Conservation (phyloP, 345 rosid genomes). For the Luvunga scandens region DNA sequence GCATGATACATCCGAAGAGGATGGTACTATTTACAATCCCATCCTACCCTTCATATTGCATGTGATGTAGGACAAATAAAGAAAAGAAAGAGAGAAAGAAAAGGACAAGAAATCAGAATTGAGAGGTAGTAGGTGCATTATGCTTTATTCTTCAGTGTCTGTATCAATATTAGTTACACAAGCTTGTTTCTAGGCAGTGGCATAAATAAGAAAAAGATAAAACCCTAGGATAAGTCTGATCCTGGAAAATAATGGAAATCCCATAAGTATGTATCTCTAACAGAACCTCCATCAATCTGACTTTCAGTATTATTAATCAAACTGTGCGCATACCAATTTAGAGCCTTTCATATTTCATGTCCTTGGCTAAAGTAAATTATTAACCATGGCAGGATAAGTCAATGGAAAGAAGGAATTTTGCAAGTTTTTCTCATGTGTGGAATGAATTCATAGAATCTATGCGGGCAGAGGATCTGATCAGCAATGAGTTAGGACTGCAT, state of each 20-base stretch:
- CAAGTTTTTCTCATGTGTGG: conserved; percentile 87
- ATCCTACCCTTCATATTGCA: background rate
- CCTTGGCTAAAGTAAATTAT: conserved; percentile 19
- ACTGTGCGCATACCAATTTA: background rate
- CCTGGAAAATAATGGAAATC: background rate
- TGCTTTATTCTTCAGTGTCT: background rate
- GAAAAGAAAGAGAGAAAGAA: background rate
- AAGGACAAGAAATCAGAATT: background rate
- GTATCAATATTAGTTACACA: background rate
- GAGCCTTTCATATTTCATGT: conserved; percentile 2
- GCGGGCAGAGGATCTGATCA: conserved; percentile 88
- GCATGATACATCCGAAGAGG: background rate
- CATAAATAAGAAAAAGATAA: background rate
- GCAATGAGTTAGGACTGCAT: conserved; percentile 54
- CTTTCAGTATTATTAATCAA: background rate
- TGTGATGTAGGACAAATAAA: background rate
- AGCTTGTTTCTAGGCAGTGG: background rate
- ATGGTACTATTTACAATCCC: background rate
- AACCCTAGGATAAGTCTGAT: background rate
- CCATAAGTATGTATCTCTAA: background rate
- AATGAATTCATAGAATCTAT: conserved; percentile 75
- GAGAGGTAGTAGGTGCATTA: background rate
- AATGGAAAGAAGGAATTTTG: conserved; percentile 46
- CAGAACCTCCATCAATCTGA: background rate
- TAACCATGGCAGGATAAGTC: conserved; percentile 53